phyloP scores from a whole-genome alignment of 2,329 filamentous ascomycete species.

The Beauveria scarabaeidicola region DNA sequence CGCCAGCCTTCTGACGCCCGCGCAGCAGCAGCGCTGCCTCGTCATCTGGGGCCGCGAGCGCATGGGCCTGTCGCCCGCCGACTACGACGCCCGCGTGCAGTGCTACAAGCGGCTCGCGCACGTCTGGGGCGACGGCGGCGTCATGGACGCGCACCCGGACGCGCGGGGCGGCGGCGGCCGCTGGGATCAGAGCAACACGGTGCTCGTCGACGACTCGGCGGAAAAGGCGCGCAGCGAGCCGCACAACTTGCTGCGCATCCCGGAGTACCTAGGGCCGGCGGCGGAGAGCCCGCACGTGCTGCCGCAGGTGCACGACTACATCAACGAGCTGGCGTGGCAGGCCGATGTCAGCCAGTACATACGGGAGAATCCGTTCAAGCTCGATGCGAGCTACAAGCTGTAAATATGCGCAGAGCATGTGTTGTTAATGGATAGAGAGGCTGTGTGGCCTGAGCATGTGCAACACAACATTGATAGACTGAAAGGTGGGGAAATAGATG shows the following conservation, averaged over 20 bases:
- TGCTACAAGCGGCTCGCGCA: slow-evolving; percentile 78
- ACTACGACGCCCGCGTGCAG: slow-evolving; percentile 66
- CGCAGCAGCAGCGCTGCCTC: slow-evolving; percentile 48
- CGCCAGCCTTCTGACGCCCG: slow-evolving; percentile 48
- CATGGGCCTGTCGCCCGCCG: slow-evolving; percentile 54
- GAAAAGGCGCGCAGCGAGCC: slow-evolving; percentile 80
- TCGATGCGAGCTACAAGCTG: slow-evolving; percentile 22
- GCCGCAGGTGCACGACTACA: slow-evolving; percentile 52
- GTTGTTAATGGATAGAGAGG: not conserved
- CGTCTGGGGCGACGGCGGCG: slow-evolving; percentile 54
- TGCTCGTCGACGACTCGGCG: slow-evolving; percentile 77
- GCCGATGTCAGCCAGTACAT: slow-evolving; percentile 57
- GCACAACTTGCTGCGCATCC: slow-evolving; percentile 70
- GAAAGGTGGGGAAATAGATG: not conserved
- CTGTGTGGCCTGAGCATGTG: not conserved
- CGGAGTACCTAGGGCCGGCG: slow-evolving; percentile 57
- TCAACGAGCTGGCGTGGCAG: slow-evolving; percentile 46
- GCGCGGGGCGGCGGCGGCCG: slow-evolving; percentile 24
- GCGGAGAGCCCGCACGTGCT: slow-evolving; percentile 37
- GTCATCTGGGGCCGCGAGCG: slow-evolving; percentile 72
- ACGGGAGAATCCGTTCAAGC: slow-evolving; percentile 38
- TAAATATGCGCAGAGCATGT: not conserved
- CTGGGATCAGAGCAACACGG: slow-evolving; percentile 80
- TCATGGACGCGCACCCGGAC: slow-evolving; percentile 38
- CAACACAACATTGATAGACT: not conserved